These are phyloP conservation scores for Sporisorium scitamineum DNA, from an alignment of 1,284 basidiomycete species.

Conservation along the genomic window DNA sequence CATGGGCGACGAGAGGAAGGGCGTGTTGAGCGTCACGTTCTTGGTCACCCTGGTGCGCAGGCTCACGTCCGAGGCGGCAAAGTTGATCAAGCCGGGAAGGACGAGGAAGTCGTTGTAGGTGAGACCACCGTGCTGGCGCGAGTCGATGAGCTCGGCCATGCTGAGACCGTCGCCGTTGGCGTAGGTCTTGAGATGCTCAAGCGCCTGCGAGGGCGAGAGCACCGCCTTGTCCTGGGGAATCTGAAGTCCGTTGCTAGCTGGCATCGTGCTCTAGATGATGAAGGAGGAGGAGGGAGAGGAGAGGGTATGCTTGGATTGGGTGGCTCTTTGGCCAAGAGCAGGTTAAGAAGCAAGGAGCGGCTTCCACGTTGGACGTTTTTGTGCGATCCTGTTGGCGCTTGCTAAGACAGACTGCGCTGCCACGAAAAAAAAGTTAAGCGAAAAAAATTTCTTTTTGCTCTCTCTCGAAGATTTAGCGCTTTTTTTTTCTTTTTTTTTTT, in stretches of 20 bases:
- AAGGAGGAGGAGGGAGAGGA: background rate
- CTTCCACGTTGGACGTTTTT: background rate
- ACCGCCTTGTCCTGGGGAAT: constrained; percentile 40
- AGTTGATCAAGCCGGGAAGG: constrained; percentile 93
- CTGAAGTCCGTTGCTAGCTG: constrained; percentile 39
- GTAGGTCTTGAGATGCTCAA: constrained; percentile 74
- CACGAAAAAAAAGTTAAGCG: constrained; percentile 6
- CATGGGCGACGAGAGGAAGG: constrained; percentile 98
- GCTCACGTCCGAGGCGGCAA: constrained; percentile 82
- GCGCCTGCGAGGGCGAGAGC: constrained; percentile 59
- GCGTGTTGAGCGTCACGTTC: constrained; percentile 92
- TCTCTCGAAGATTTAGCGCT: background rate
- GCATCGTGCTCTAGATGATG: constrained; percentile 15
- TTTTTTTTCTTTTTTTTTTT: background rate
- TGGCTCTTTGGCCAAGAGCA: constrained; percentile 52
- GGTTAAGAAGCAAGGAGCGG: constrained; percentile 18
- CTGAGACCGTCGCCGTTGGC: constrained; percentile 84
- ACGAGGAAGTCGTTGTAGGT: constrained; percentile 80
- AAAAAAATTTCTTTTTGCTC: constrained; percentile 13
- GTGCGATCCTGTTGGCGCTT: background rate
- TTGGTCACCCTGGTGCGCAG: constrained; percentile 89
- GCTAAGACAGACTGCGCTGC: background rate
- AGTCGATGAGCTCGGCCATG: constrained; percentile 89
- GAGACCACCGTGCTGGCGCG: constrained; percentile 86
- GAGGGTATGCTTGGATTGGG: constrained; percentile 25